Base-by-base conservation (phyloP, 148 eudicot genomes). In the Persicaria tinctoria region DNA sequence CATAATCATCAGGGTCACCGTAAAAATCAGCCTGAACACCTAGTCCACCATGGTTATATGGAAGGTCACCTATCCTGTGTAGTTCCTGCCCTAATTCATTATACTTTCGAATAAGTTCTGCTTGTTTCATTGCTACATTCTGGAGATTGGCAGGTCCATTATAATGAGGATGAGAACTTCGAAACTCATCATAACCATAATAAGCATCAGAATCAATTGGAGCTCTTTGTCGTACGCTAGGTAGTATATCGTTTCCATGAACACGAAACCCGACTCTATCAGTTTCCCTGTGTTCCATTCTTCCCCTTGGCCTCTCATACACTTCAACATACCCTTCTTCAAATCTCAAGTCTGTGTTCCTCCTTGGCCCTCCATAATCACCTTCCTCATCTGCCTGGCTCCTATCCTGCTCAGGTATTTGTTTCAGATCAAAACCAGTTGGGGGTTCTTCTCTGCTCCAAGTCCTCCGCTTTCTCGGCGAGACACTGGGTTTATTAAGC, bases 81-180 rank as follows among this genome's bases (percentile, higher is more conserved):
- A 86, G 83, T 77, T 90, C 90, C 46, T 85, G 83, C 80, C 82
- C 80, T 76, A 91, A 83, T 66, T 87, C 90, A 70, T 82, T 81
- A 53, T 86, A 88, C 73, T 87, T 89, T 64, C 81, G 83, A 74
- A 88, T 82, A 75, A 88, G 90, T 82, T 84, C 90, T 44, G 79
- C 85, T 77, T 87, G 87, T 64, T 64, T 41, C 5, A 64, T 64
- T 0, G 47, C 70, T 64, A 41, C 70, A 41, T 41, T 64, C 47
- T 38, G 70, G 69, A 81, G 84, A 76, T 78, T 78, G 73, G 73
- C 51, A 76, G 81, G 77, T 72, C 83, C 84, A 78, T 82, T 82
- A 46, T 48, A 54, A 60, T 8, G 44, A 60, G 41, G 27, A 60
- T 9, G 32, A 57, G 32, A 57, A 17, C 63, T 27, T 17, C 63